A percentile compares a stretch with the other conserved stretches of the same genome.
Conservation (phyloP, 306 rosid species). For the Pyrus communis region DNA sequence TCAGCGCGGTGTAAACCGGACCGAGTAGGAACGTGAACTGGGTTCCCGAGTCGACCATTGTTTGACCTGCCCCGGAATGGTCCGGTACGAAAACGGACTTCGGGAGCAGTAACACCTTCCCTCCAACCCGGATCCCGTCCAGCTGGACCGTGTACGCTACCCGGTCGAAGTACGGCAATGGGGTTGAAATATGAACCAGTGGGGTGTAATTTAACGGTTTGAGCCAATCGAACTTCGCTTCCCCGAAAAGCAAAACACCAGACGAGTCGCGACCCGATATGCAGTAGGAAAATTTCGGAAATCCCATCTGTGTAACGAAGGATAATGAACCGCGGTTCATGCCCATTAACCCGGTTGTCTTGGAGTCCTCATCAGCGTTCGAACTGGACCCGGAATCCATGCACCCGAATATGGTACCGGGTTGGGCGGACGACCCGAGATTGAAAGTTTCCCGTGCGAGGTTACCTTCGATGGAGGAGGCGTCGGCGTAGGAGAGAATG, state of each 20-base stretch:
- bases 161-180: slow-evolving; percentile 77
- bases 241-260: slow-evolving; percentile 67
- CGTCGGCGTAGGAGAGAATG: slow-evolving; percentile 64
- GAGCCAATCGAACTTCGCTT: slow-evolving; percentile 42
- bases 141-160: slow-evolving; percentile 72
- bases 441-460: slow-evolving; percentile 63
- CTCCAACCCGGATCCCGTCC: slow-evolving; percentile 51
- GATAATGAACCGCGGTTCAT: slow-evolving; percentile 82
- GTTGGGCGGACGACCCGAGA: slow-evolving; percentile 33
- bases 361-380: slow-evolving; percentile 61
- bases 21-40: slow-evolving; percentile 81
- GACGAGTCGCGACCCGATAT: slow-evolving; percentile 60
- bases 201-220: slow-evolving; percentile 68
- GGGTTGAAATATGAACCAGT: slow-evolving; percentile 44
- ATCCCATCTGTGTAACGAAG: slow-evolving; percentile 51
- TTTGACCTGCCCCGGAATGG: slow-evolving; percentile 87
- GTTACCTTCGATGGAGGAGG: slow-evolving; percentile 62
- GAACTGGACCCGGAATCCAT: slow-evolving; percentile 76
- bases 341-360: slow-evolving; percentile 76
- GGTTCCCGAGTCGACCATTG: slow-evolving; percentile 87
- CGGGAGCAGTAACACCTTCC: slow-evolving; percentile 31
- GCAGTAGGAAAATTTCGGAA: slow-evolving; percentile 74
- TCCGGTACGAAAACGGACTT: slow-evolving; percentile 45
- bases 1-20: slow-evolving; percentile 61
- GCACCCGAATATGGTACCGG: slow-evolving; percentile 62